Evolutionary conservation across 2,329 filamentous ascomycete genomes (phyloP).

Genomic region (Teratosphaeria gauchensis): DNA sequence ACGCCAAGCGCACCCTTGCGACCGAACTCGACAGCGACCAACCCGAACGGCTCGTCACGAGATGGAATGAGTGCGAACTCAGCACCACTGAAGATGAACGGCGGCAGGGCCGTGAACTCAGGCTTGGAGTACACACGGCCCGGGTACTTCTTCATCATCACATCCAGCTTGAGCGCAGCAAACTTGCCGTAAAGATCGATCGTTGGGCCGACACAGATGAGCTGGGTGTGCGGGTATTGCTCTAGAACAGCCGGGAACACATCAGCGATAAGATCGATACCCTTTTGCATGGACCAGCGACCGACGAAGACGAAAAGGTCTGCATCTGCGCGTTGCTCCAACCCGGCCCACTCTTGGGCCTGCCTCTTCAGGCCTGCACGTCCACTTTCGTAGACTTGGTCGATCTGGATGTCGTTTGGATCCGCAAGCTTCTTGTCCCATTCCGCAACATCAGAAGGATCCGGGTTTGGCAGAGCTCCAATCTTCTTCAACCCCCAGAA

Average conservation of each 20-base stretch:
- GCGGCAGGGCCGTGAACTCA: slow-evolving; percentile 57
- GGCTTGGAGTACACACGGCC: slow-evolving; percentile 58
- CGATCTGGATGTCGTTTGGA: slow-evolving; percentile 42
- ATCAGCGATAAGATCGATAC: slow-evolving; percentile 58
- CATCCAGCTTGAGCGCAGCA: slow-evolving; percentile 54
- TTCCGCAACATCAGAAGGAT: slow-evolving; percentile 54
- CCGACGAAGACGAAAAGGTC: slow-evolving; percentile 61
- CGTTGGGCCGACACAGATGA: slow-evolving; percentile 55
- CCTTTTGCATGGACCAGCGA: slow-evolving; percentile 61
- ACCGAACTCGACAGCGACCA: slow-evolving; percentile 61
- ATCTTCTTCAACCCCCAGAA: slow-evolving; percentile 58
- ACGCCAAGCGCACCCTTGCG: slow-evolving; percentile 59
- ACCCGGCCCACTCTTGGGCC: slow-evolving; percentile 58
- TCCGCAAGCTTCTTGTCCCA: slow-evolving; percentile 48
- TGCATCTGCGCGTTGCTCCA: slow-evolving; percentile 51
- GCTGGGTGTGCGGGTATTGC: slow-evolving; percentile 48
- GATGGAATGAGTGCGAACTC: slow-evolving; percentile 61
- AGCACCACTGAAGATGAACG: slow-evolving; percentile 57
- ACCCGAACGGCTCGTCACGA: slow-evolving; percentile 58
- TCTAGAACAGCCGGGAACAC: slow-evolving; percentile 56
- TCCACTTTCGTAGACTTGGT: slow-evolving; percentile 45
- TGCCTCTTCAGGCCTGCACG: slow-evolving; percentile 48
- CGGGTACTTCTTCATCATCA: slow-evolving; percentile 57
- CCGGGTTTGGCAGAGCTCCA: slow-evolving; percentile 55
- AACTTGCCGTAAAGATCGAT: slow-evolving; percentile 62